Percentiles rank a stretch among this genome's conserved stretches.
phyloP scores from a whole-genome alignment of 2,329 filamentous ascomycete genomes.

The Polytolypa hystricis region DNA sequence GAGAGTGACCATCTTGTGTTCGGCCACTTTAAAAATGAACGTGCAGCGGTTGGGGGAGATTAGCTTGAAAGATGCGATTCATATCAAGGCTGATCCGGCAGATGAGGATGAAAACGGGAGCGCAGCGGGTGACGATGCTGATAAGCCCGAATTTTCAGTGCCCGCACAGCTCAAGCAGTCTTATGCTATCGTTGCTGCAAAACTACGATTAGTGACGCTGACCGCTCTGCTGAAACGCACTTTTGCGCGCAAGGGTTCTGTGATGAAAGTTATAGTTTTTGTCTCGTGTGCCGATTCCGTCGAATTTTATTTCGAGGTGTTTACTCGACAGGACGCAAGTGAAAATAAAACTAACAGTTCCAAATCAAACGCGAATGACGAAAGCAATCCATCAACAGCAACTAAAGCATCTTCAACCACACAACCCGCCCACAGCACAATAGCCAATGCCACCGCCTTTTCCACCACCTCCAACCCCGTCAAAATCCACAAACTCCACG shows the following conservation, averaged over 20 bases:
- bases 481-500: slow-evolving; percentile 77
- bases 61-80: slow-evolving; percentile 82
- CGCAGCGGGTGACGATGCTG: slow-evolving; percentile 35
- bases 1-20: slow-evolving; percentile 81
- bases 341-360: slow-evolving; percentile 11
- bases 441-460: slow-evolving; percentile 54
- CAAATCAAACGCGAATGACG: slow-evolving; percentile 17
- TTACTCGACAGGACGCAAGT: slow-evolving; percentile 39
- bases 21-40: slow-evolving; percentile 95
- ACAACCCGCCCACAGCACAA: slow-evolving; percentile 27
- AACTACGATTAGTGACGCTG: slow-evolving; percentile 80
- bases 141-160: slow-evolving; percentile 57
- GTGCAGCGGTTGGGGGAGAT: slow-evolving; percentile 90
- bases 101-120: slow-evolving; percentile 43
- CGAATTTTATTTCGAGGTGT: slow-evolving; percentile 86
- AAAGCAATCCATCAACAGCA: slow-evolving; percentile 12
- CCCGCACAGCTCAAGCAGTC: slow-evolving; percentile 90
- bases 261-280: slow-evolving; percentile 96
- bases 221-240: slow-evolving; percentile 73
- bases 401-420: slow-evolving; percentile 2
- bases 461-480: slow-evolving; percentile 68
- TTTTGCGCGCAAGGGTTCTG: slow-evolving; percentile 76
- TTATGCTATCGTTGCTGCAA: slow-evolving; percentile 77
- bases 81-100: slow-evolving; percentile 59
- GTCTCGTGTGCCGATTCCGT: slow-evolving; percentile 95